Conservation (phyloP, 2,329 filamentous ascomycete genomes). For the Monosporascus sp. region DNA sequence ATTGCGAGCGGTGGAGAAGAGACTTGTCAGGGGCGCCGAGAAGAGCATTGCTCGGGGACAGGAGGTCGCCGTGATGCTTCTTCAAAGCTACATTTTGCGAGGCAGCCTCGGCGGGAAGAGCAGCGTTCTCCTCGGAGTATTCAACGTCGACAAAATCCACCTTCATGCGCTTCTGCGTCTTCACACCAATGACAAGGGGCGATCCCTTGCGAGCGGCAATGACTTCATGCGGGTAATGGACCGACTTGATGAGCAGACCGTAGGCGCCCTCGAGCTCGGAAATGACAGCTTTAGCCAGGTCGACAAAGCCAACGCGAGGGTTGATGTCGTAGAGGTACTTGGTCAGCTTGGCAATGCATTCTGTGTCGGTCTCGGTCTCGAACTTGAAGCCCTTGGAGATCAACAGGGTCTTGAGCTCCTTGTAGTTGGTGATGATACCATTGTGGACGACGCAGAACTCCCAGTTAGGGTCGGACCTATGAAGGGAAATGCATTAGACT, state of each 20-base stretch:
- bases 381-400: conserved; percentile 95
- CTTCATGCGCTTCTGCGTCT: conserved; percentile 99
- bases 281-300: conserved; percentile 94
- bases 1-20: conserved; percentile 95
- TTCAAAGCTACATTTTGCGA: conserved; percentile 96
- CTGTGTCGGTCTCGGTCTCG: conserved; percentile 98
- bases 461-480: conserved; percentile 87
- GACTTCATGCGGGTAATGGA: conserved; percentile 96
- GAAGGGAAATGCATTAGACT: conserved; percentile 16
- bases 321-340: conserved; percentile 98
- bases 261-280: conserved; percentile 98
- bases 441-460: conserved; percentile 98
- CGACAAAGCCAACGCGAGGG: conserved; percentile 90
- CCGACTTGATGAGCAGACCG: conserved; percentile 94
- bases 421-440: conserved; percentile 99
- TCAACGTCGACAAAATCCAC: conserved; percentile 99
- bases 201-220: conserved; percentile 98
- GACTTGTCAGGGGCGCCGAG: conserved; percentile 95
- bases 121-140: conserved; percentile 78
- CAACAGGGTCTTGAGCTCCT: conserved; percentile 93
- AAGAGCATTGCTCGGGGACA: conserved; percentile 58
- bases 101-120: conserved; percentile 86
- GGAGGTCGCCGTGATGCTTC: conserved; percentile 69
- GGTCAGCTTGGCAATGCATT: conserved; percentile 97
- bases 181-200: conserved; percentile 92